Evolutionary conservation across 2,329 filamentous ascomycete genomes (phyloP), one percentile per base, ranked within the genome.

Genomic region (Davidsoniella australis): DNA sequence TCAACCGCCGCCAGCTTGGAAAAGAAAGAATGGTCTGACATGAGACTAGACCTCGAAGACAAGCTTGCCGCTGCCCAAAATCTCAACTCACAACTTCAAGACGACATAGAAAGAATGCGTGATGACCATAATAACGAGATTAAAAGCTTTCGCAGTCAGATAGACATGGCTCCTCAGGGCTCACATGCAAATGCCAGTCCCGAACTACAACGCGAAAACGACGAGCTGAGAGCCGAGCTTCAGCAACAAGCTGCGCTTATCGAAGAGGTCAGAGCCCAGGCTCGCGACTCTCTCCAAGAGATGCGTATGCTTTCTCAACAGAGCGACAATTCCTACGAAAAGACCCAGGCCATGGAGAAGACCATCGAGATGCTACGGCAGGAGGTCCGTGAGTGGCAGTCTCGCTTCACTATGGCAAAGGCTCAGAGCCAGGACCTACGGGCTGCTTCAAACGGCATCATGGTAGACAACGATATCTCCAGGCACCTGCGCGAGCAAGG

Each of bases 351-450:
- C 57, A 71, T 96, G 55, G 78, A 83, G 49, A 75, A 73, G 55
- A 82, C 82, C 42, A 80, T 95, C 29, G 73, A 83, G 50, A 70
- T 75, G 49, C 72, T 98, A 5, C 85, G 95, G 63, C 70, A 76
- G 18, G 87, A 96, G 60, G 78, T 94, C 43, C 82, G 82, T 49
- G 80, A 88, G 46, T 98, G 91, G 91, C 86, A 87, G 60, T 78
- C 81, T 57, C 82, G 88, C 42, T 96, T 95, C 60, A 82, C 87
- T 23, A 82, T 81, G 56, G 75, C 85, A 37, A 95, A 93, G 67
- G 85, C 89, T 2, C 88, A 95, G 62, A 69, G 94, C 45, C 78
- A 88, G 47, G 82, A 75, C 58, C 72, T 94, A 61, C 80, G 86
- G 47, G 80, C 84, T 5, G 85, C 85, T 0, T 91, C 87, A 0